phyloP scores from a whole-genome alignment of 805 yeast species.

The Ogataea polymorpha region DNA sequence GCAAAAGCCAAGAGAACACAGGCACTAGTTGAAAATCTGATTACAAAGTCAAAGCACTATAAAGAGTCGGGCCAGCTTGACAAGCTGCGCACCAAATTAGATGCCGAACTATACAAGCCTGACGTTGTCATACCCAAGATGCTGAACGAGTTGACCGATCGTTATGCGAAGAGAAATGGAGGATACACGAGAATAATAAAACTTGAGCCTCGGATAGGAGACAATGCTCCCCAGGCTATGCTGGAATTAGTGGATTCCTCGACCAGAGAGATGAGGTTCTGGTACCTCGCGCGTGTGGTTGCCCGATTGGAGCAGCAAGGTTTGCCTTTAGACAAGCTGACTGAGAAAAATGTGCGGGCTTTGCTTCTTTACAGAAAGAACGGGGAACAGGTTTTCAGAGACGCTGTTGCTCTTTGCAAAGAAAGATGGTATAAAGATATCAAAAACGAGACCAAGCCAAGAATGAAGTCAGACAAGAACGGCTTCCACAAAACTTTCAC shows the following conservation, averaged over 20 bases:
- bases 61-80: constrained; percentile 19
- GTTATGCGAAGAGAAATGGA: constrained; percentile 62
- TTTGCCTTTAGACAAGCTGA: constrained; percentile 47
- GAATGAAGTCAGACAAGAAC: constrained; percentile 28
- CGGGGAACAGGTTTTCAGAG: constrained; percentile 53
- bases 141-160: constrained; percentile 56
- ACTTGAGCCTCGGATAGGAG: constrained; percentile 84
- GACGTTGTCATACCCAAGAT: constrained; percentile 59
- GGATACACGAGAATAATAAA: constrained; percentile 86
- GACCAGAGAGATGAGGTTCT: constrained; percentile 62
- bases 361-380: constrained; percentile 44
- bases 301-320: constrained; percentile 75
- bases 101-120: constrained; percentile 45
- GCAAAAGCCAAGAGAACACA: constrained; percentile 74
- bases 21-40: constrained; percentile 57
- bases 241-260: constrained; percentile 73
- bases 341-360: constrained; percentile 54
- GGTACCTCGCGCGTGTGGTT: constrained; percentile 76
- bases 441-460: constrained; percentile 27
- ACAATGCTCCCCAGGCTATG: constrained; percentile 85
- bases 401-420: constrained; percentile 60
- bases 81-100: constrained; percentile 28
- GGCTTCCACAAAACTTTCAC: constrained; percentile 32
- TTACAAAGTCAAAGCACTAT: constrained; percentile 51
- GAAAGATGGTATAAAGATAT: constrained; percentile 38